Evolutionary conservation across 140 eudicot genomes (phyloP).

Genomic region (Stevia rebaudiana): DNA sequence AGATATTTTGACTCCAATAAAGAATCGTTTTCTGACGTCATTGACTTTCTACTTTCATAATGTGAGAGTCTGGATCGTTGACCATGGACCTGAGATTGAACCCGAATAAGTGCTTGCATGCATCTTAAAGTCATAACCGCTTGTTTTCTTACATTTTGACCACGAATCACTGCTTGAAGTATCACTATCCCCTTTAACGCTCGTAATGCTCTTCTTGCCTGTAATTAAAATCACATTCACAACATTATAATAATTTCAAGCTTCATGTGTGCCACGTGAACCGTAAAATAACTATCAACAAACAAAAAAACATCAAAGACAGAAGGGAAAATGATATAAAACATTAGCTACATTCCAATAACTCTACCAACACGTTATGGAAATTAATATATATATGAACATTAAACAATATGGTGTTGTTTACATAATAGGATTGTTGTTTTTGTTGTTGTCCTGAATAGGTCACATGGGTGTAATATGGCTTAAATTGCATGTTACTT

Average conservation of each 20-base stretch:
- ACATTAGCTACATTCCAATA: slow-evolving; percentile 7
- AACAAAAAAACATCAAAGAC: too few species aligned
- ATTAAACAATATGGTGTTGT: neutral
- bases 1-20: slow-evolving; percentile 62
- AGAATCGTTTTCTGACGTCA: slow-evolving; percentile 52
- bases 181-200: slow-evolving; percentile 87
- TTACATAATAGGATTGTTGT: slow-evolving; percentile 17
- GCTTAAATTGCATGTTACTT: slow-evolving; percentile 28
- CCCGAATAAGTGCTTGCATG: slow-evolving; percentile 78
- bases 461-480: slow-evolving; percentile 24
- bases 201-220: slow-evolving; percentile 82
- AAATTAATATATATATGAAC: neutral
- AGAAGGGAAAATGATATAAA: neutral
- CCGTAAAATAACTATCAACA: neutral
- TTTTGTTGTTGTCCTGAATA: neutral
- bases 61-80: slow-evolving; percentile 67
- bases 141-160: slow-evolving; percentile 77
- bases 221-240: neutral
- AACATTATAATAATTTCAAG: neutral
- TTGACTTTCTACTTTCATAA: slow-evolving; percentile 64
- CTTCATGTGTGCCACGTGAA: slow-evolving; percentile 12
- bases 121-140: slow-evolving; percentile 69
- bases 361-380: neutral
- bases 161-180: slow-evolving; percentile 95
- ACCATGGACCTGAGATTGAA: slow-evolving; percentile 73